Evolutionary conservation across 1,139 yeast species (phyloP).

Genomic region (Saccharomyces hybrid): DNA sequence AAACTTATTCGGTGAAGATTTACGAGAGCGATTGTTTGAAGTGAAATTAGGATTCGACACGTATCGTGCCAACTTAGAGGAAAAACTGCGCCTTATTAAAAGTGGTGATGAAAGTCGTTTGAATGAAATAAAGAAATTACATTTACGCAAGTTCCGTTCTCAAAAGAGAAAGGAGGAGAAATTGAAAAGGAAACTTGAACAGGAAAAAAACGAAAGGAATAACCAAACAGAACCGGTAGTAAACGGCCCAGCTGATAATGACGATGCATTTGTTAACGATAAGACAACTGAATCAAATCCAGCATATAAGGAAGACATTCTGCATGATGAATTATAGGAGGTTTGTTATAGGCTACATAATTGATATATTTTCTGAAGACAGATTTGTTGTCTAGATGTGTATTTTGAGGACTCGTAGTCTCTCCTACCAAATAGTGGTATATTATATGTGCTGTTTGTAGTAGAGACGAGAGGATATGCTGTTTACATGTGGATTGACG

Average conservation of each 20-base stretch:
- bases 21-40: slow-evolving; percentile 23
- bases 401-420: neutral
- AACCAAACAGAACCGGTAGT: neutral
- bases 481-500: neutral
- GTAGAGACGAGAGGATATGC: neutral
- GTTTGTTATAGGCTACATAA: neutral
- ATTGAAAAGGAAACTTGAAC: slow-evolving; percentile 10
- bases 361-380: neutral
- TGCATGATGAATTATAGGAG: slow-evolving; percentile 6
- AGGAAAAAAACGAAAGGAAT: slow-evolving; percentile 2
- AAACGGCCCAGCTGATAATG: neutral
- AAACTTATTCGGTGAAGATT: slow-evolving; percentile 8
- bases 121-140: slow-evolving; percentile 18
- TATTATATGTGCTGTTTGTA: neutral
- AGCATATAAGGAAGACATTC: neutral
- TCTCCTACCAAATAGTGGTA: neutral
- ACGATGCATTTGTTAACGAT: neutral
- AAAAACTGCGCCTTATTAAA: slow-evolving; percentile 10
- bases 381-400: neutral
- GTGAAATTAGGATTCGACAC: slow-evolving; percentile 19
- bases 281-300: neutral
- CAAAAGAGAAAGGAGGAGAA: slow-evolving; percentile 22
- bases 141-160: slow-evolving; percentile 21
- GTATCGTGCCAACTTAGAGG: slow-evolving; percentile 9
- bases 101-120: slow-evolving; percentile 19